These are phyloP conservation scores for Aspergillus caelatus DNA, from an alignment of 2,329 filamentous ascomycete genomes.

Conservation along the genomic window DNA sequence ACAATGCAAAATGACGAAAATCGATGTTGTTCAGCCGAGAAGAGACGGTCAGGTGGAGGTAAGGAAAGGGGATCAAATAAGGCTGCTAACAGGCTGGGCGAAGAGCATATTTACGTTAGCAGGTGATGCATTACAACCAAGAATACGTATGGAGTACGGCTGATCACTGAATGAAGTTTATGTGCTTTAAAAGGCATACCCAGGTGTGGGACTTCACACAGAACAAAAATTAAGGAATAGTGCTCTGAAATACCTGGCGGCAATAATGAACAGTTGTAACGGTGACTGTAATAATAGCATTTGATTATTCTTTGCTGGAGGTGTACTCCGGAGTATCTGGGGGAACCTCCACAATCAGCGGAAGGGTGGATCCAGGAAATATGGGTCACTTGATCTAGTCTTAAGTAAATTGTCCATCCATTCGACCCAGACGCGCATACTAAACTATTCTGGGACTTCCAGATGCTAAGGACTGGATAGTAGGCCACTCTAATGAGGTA, in stretches of 20 bases:
- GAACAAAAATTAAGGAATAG: background rate
- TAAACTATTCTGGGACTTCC: background rate
- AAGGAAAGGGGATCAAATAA: slow-evolving; percentile 8
- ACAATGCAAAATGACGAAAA: slow-evolving; percentile 24
- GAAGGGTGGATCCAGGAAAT: background rate
- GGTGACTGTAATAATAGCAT: background rate
- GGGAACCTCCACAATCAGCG: background rate
- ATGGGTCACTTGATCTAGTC: background rate
- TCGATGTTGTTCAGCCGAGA: slow-evolving; percentile 16
- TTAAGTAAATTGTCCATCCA: background rate
- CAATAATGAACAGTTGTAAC: background rate
- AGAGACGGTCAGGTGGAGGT: slow-evolving; percentile 19
- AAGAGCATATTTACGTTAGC: background rate
- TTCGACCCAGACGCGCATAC: too few species aligned
- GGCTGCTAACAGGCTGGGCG: slow-evolving; percentile 9
- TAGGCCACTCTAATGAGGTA: background rate
- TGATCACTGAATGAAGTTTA: background rate
- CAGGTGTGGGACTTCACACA: background rate
- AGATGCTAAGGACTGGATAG: background rate
- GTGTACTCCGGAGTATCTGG: background rate
- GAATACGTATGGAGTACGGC: background rate
- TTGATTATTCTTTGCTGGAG: background rate
- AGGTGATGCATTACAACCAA: background rate
- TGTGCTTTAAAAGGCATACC: background rate
- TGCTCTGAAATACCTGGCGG: background rate